Evolutionary conservation across 2,329 filamentous ascomycete genomes (phyloP).

Genomic region (Ceratocystis alfenasii): DNA sequence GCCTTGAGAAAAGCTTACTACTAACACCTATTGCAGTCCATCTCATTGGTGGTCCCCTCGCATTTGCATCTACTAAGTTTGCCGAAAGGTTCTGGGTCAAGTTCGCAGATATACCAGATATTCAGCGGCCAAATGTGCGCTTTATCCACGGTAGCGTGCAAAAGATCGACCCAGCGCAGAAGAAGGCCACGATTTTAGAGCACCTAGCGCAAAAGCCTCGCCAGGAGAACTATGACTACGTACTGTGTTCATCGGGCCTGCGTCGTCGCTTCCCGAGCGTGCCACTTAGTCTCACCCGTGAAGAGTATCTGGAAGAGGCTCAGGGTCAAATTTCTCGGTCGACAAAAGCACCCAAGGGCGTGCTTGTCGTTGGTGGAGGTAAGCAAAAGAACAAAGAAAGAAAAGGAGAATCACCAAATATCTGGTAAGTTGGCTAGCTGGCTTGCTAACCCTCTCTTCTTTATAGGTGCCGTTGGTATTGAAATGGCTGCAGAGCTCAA

Average conservation of each 20-base stretch:
- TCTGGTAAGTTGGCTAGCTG: background rate
- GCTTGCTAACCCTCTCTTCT: constrained; percentile 25
- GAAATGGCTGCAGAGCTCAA: constrained; percentile 76
- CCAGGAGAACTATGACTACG: constrained; percentile 55
- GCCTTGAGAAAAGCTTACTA: background rate
- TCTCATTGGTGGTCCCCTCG: constrained; percentile 62
- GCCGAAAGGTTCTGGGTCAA: constrained; percentile 58
- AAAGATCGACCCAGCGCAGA: constrained; percentile 46
- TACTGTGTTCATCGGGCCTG: constrained; percentile 61
- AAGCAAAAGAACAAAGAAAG: constrained; percentile 34
- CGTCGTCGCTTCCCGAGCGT: constrained; percentile 60
- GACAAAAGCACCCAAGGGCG: constrained; percentile 41
- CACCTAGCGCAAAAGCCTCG: constrained; percentile 33
- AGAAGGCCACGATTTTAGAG: constrained; percentile 46
- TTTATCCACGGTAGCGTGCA: constrained; percentile 55
- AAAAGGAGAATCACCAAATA: background rate
- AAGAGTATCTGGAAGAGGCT: constrained; percentile 52
- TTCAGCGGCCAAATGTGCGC: constrained; percentile 50
- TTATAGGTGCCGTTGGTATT: constrained; percentile 55
- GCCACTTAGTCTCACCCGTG: constrained; percentile 50
- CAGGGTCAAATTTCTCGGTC: constrained; percentile 47
- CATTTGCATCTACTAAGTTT: constrained; percentile 51
- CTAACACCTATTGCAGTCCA: constrained; percentile 44
- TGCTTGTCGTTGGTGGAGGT: constrained; percentile 60
- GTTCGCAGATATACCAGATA: constrained; percentile 53